These are phyloP conservation scores for Calonectria pseudoreteaudii DNA, from an alignment of 2,329 filamentous ascomycete genomes.

Conservation along the genomic window DNA sequence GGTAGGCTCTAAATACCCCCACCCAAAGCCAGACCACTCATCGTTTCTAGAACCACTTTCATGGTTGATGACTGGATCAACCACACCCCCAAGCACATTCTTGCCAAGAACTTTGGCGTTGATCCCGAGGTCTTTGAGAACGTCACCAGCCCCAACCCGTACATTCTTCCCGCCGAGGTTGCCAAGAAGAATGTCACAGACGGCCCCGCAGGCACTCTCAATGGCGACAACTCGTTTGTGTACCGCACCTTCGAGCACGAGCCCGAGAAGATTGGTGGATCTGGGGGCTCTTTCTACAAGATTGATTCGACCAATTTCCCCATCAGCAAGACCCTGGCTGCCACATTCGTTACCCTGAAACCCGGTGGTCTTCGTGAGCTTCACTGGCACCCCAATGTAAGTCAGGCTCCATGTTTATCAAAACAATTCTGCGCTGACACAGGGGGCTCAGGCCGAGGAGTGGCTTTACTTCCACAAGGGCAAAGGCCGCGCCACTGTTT, in stretches of 20 bases:
- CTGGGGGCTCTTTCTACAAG: constrained; percentile 71
- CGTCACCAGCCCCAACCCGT: constrained; percentile 68
- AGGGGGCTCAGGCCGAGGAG: constrained; percentile 68
- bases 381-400: constrained; percentile 77
- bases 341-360: constrained; percentile 72
- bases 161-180: constrained; percentile 70
- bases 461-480: constrained; percentile 79
- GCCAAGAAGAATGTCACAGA: constrained; percentile 54
- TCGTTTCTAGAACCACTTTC: constrained; percentile 70
- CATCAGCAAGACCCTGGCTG: constrained; percentile 73
- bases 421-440: background rate
- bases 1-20: constrained; percentile 50
- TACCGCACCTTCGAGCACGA: constrained; percentile 69
- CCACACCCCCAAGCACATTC: constrained; percentile 71
- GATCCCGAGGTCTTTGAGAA: constrained; percentile 68
- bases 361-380: constrained; percentile 73
- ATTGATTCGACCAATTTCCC: constrained; percentile 77
- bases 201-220: constrained; percentile 58
- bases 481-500: constrained; percentile 71
- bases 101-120: constrained; percentile 78
- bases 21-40: background rate
- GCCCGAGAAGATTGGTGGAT: constrained; percentile 68
- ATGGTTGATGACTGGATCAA: constrained; percentile 78
- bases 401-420: background rate
- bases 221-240: constrained; percentile 71